A percentile compares a stretch with the other conserved stretches of the same genome.
Conservation (phyloP, 2,329 filamentous ascomycete genomes). For the Fusarium torreyae region DNA sequence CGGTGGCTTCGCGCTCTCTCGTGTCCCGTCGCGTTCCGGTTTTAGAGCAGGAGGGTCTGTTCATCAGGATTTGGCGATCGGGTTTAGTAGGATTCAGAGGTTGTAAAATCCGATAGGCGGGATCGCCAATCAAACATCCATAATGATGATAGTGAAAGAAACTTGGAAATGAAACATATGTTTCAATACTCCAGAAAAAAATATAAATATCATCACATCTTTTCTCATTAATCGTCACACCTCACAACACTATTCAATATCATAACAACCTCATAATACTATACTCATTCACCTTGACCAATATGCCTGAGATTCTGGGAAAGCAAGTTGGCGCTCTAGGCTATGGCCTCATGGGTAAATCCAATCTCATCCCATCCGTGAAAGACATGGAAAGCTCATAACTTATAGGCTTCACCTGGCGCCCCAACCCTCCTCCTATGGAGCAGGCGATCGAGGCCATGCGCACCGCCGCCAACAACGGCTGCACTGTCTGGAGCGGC, state of each 20-base stretch:
- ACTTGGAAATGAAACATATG: background rate
- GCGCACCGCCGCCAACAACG: conserved; percentile 64
- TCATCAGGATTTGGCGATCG: conserved; percentile 1
- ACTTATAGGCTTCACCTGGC: conserved; percentile 62
- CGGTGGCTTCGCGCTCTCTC: background rate
- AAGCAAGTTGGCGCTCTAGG: conserved; percentile 66
- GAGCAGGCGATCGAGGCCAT: conserved; percentile 69
- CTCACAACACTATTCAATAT: background rate
- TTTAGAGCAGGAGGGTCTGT: background rate
- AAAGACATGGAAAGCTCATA: background rate
- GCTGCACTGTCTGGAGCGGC: conserved; percentile 71
- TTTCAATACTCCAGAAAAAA: background rate
- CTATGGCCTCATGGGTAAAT: conserved; percentile 68
- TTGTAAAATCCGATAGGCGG: conserved; percentile 22
- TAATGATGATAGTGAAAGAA: background rate
- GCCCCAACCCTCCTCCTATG: conserved; percentile 56
- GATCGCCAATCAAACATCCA: too few species aligned
- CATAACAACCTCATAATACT: background rate
- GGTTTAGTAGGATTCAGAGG: conserved; percentile 10
- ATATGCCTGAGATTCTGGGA: conserved; percentile 54
- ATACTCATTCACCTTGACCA: background rate
- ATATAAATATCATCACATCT: conserved; percentile 7
- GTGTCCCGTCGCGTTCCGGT: background rate
- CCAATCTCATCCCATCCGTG: background rate
- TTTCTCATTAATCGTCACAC: background rate